Percentiles rank a stretch among this genome's conserved stretches.
These are phyloP conservation scores for Cucumis melo DNA, from an alignment of 306 rosid species.

Conservation along the genomic window DNA sequence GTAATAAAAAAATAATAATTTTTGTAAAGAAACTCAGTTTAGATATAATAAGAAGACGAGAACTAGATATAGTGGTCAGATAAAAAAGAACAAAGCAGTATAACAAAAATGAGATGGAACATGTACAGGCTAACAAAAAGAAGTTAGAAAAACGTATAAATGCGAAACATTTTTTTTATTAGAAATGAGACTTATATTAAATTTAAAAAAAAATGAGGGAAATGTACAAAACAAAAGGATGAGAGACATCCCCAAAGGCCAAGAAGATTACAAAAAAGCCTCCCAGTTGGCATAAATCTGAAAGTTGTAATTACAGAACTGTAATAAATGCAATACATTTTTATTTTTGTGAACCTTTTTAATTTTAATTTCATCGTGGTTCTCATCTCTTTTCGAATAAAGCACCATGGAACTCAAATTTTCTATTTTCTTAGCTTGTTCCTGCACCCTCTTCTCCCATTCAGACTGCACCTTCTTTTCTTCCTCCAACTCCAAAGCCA, in stretches of 20 bases:
- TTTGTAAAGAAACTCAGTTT: background rate
- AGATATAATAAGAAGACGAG: background rate
- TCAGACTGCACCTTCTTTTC: constrained; percentile 86
- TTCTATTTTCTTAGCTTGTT: constrained; percentile 86
- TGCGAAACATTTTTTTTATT: background rate
- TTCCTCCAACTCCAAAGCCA: constrained; percentile 92
- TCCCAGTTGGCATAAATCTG: background rate
- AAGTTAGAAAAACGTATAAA: background rate
- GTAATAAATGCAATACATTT: background rate
- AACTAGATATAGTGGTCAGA: background rate
- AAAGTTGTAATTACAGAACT: background rate
- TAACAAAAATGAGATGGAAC: background rate
- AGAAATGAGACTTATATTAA: background rate
- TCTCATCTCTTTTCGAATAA: constrained; percentile 75
- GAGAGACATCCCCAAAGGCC: background rate
- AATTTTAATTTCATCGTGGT: constrained; percentile 37
- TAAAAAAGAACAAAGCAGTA: background rate
- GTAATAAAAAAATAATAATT: too few species aligned
- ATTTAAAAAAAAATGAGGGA: background rate
- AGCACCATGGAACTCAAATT: constrained; percentile 88
- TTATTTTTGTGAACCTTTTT: constrained; percentile 28
- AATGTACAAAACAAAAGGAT: background rate
- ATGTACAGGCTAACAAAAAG: background rate
- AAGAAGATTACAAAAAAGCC: background rate
- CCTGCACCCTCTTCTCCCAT: constrained; percentile 70